Percentiles rank a stretch among this genome's conserved stretches.
phyloP scores from a whole-genome alignment of 441 rosid genomes.

The Erodium trifolium region DNA sequence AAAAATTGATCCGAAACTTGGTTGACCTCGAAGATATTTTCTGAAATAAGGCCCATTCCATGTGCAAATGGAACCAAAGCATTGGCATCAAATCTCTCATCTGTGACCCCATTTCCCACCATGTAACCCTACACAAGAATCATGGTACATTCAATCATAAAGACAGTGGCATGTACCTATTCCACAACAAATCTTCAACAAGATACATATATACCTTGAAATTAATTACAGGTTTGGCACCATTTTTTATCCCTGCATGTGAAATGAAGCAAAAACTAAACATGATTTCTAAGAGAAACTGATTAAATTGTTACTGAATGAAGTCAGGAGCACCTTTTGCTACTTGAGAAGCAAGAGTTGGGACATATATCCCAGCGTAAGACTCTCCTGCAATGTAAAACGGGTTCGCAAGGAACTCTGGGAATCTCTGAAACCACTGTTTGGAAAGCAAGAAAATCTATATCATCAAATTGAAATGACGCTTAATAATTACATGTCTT shows the following conservation, averaged over 20 bases:
- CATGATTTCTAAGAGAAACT: too few species aligned
- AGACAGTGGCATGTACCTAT: too few species aligned
- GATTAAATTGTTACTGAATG: not conserved
- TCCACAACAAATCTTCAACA: not conserved
- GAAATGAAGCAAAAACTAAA: not conserved
- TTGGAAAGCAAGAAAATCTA: not conserved
- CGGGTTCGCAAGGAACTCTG: constrained; percentile 45
- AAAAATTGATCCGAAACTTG: too few species aligned
- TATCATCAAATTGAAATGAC: not conserved
- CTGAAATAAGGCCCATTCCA: constrained; percentile 54
- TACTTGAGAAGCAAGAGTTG: constrained; percentile 45
- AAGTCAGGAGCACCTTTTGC: constrained; percentile 31
- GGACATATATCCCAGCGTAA: constrained; percentile 55
- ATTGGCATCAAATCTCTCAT: constrained; percentile 25
- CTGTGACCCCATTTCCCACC: constrained; percentile 42
- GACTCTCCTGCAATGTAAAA: constrained; percentile 60
- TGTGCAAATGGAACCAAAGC: constrained; percentile 36
- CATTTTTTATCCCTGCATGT: constrained; percentile 36
- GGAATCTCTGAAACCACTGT: constrained; percentile 46
- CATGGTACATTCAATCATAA: not conserved
- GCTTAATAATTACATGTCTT: not conserved
- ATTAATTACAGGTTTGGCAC: constrained; percentile 37
- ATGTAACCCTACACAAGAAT: constrained; percentile 37
- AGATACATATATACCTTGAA: constrained; percentile 32
- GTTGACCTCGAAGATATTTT: constrained; percentile 35